phyloP scores from a whole-genome alignment of 1,139 yeast species.

The Lipomyces yarrowii region DNA sequence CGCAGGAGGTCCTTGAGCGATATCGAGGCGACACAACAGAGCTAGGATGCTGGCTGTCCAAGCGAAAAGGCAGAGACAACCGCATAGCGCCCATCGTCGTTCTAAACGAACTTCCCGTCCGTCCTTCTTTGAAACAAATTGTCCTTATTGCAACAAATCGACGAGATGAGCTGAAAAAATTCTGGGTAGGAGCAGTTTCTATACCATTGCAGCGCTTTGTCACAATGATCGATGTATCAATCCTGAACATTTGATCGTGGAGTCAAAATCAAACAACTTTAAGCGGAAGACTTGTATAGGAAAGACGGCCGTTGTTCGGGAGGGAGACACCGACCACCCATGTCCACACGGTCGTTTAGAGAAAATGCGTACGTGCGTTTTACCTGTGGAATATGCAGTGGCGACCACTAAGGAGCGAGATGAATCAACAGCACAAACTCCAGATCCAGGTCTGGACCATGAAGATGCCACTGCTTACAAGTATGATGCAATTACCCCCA shows the following conservation, averaged over 20 bases:
- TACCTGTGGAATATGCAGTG: background rate
- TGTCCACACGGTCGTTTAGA: too few relatives aligned
- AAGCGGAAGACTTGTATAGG: background rate
- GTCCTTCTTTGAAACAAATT: background rate
- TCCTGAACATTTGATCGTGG: background rate
- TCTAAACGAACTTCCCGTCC: slow-evolving; percentile 9
- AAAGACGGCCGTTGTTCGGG: background rate
- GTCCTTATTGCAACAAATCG: background rate
- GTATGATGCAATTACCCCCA: background rate
- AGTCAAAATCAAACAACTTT: background rate
- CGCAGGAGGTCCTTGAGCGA: background rate
- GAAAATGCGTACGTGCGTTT: too few relatives aligned
- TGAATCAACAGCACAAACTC: background rate
- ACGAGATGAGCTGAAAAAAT: background rate
- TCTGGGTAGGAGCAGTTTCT: background rate
- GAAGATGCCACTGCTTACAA: background rate
- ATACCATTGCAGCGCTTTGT: background rate
- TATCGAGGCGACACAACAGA: background rate
- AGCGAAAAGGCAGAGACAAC: background rate
- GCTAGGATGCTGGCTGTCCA: background rate
- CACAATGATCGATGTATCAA: background rate
- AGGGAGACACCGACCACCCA: too few relatives aligned
- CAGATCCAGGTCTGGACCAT: background rate
- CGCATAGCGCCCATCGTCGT: background rate
- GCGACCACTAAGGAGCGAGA: background rate